Evolutionary conservation across 176 grass and related monocot genomes (phyloP).

Genomic region (Ensete ventricosum): DNA sequence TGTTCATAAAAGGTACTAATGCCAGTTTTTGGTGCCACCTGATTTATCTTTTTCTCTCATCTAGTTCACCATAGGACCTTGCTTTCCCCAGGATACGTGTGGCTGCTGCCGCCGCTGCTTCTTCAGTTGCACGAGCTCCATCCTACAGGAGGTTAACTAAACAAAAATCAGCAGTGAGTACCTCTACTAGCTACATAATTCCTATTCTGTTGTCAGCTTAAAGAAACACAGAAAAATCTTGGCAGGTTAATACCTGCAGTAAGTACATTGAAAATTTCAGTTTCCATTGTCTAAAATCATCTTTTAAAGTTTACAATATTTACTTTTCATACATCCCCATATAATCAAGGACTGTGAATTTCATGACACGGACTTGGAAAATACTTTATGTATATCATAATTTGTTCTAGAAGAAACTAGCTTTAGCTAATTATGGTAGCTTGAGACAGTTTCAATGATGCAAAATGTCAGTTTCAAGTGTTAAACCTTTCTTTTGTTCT

Average conservation of each 20-base stretch:
- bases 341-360: too few species aligned
- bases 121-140: conserved; percentile 87
- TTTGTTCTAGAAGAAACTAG: too few species aligned
- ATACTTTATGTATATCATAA: too few species aligned
- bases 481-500: neutral
- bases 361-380: too few species aligned
- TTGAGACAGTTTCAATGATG: neutral
- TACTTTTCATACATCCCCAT: too few species aligned
- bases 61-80: conserved; percentile 1
- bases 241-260: too few species aligned
- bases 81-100: conserved; percentile 60
- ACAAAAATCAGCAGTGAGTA: conserved; percentile 69
- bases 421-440: neutral
- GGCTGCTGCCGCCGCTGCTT: conserved; percentile 78
- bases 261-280: too few species aligned
- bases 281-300: too few species aligned
- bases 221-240: neutral
- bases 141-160: conserved; percentile 67
- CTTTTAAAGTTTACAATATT: too few species aligned
- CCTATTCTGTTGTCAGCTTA: neutral
- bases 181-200: conserved; percentile 1
- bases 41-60: neutral
- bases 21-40: neutral
- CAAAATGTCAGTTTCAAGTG: conserved; percentile 6
- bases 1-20: conserved; percentile 85